Evolutionary conservation across 768 basidiomycete species (phyloP).

Genomic region (Auricularia sp.): DNA sequence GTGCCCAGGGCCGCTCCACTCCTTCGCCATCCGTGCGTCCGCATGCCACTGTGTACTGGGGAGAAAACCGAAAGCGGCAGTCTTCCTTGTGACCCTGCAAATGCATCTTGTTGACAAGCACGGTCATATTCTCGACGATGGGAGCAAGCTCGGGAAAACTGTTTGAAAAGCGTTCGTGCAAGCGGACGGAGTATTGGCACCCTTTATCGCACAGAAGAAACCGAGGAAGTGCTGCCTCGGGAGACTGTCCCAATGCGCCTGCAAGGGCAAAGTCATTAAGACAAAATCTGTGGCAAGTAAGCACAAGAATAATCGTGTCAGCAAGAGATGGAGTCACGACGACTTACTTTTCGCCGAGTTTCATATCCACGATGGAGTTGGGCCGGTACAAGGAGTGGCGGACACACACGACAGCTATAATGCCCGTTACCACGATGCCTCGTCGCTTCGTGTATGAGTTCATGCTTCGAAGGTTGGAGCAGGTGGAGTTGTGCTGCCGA

Average conservation of each 20-base stretch:
- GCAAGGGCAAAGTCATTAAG: conserved; percentile 5
- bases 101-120: conserved; percentile 14
- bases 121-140: conserved; percentile 6
- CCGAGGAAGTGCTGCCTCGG: not conserved
- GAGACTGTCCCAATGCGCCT: not conserved
- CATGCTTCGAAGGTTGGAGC: conserved; percentile 16
- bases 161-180: conserved; percentile 7
- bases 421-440: conserved; percentile 15
- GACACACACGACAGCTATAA: conserved; percentile 14
- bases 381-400: not conserved
- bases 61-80: conserved; percentile 10
- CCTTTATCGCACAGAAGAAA: conserved; percentile 12
- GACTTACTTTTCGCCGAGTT: not conserved
- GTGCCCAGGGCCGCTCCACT: conserved; percentile 29
- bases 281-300: not conserved
- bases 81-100: conserved; percentile 16
- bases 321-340: too few relatives aligned
- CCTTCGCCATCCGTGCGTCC: conserved; percentile 28
- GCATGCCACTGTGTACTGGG: not conserved
- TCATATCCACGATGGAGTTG: not conserved
- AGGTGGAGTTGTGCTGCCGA: conserved; percentile 12
- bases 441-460: conserved; percentile 19
- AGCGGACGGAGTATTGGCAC: conserved; percentile 12
- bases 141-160: conserved; percentile 10
- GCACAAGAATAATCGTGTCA: too few relatives aligned